These are phyloP conservation scores for Globisporangium alternatum DNA, from an alignment of 352 stramenopile species.

Conservation along the genomic window DNA sequence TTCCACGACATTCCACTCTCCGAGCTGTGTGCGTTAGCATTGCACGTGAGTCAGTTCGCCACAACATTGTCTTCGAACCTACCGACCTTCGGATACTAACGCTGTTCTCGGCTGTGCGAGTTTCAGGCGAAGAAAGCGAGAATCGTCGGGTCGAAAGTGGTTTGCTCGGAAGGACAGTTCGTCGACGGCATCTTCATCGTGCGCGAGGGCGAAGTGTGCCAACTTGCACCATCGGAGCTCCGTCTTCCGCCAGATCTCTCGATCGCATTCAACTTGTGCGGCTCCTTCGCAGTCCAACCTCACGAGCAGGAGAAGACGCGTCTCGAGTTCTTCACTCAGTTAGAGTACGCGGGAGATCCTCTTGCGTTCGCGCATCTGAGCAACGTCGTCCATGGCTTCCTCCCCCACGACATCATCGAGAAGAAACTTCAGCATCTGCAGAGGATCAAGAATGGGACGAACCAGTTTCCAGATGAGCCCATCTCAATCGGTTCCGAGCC, in stretches of 20 bases:
- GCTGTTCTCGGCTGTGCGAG: background rate
- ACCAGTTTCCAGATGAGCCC: constrained; percentile 2
- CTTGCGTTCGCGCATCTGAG: constrained; percentile 47
- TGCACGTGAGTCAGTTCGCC: constrained; percentile 21
- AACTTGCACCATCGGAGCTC: constrained; percentile 40
- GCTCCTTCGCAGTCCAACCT: constrained; percentile 27
- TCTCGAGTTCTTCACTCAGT: constrained; percentile 51
- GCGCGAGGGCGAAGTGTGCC: constrained; percentile 44
- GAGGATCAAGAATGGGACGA: background rate
- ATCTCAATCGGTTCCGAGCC: background rate
- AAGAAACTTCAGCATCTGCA: constrained; percentile 18
- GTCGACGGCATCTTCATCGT: constrained; percentile 56
- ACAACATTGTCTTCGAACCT: background rate
- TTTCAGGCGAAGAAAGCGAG: constrained; percentile 35
- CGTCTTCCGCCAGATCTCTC: constrained; percentile 40
- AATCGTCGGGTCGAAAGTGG: constrained; percentile 44
- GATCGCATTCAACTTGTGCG: constrained; percentile 47
- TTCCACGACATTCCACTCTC: constrained; percentile 30
- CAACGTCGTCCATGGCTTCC: constrained; percentile 48
- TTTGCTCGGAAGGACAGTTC: constrained; percentile 53
- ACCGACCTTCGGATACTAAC: background rate
- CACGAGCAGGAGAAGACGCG: constrained; percentile 24
- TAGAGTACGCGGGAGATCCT: constrained; percentile 46
- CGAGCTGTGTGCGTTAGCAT: constrained; percentile 31
- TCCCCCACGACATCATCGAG: constrained; percentile 36